Evolutionary conservation across 2,329 filamentous ascomycete species (phyloP).

Genomic region (Lizonia empirigonia): DNA sequence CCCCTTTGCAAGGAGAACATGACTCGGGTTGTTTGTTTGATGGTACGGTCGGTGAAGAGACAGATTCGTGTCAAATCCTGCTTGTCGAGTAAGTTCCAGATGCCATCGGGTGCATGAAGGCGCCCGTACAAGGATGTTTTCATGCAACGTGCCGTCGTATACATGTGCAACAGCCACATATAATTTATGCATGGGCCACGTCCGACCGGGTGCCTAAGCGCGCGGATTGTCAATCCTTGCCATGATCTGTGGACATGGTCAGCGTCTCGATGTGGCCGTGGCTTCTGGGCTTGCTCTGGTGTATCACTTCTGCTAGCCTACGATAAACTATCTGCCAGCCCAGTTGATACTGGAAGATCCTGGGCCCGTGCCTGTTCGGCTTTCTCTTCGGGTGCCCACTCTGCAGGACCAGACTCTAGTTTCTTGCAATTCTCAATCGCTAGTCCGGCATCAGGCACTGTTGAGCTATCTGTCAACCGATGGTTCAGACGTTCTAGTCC

Average conservation of each 20-base stretch:
- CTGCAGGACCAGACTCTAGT: constrained; percentile 7
- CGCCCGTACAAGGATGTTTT: constrained; percentile 2
- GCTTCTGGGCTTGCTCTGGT: constrained; percentile 8
- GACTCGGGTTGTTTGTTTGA: not conserved
- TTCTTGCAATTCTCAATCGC: constrained; percentile 14
- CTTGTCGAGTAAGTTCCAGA: not conserved
- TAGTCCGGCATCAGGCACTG: constrained; percentile 16
- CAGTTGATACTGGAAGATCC: constrained; percentile 12
- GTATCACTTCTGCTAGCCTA: constrained; percentile 15
- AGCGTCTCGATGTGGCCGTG: constrained; percentile 7
- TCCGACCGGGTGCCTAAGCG: constrained; percentile 3
- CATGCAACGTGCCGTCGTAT: constrained; percentile 5
- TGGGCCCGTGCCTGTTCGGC: constrained; percentile 12
- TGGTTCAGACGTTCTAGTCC: constrained; percentile 10
- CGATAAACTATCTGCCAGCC: constrained; percentile 4
- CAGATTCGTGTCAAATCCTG: not conserved
- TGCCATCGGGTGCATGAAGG: constrained; percentile 2
- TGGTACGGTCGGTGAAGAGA: not conserved
- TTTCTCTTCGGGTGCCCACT: constrained; percentile 5
- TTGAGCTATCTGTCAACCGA: constrained; percentile 9
- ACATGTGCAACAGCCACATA: constrained; percentile 11
- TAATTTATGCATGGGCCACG: constrained; percentile 5
- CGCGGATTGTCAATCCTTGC: constrained; percentile 7
- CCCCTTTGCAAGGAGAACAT: constrained; percentile 7
- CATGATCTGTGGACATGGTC: constrained; percentile 1